Conservation (phyloP, 2,329 filamentous ascomycete species). For the Verticillium nubilum region DNA sequence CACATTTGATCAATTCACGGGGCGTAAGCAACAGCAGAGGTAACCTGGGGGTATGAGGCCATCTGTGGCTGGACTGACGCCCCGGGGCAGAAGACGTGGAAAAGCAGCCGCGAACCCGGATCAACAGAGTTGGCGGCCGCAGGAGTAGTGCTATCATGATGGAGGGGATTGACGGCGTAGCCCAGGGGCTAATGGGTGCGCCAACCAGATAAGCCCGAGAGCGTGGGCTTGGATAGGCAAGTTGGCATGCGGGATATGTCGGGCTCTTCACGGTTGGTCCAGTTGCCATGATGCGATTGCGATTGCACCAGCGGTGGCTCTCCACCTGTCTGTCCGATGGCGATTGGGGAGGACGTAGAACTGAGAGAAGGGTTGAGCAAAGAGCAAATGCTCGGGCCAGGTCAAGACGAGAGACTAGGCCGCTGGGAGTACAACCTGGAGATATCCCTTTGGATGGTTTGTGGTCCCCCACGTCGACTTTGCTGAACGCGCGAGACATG, state of each 20-base stretch:
- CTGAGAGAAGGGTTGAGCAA: too few relatives aligned
- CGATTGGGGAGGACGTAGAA: too few relatives aligned
- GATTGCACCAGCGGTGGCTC: too few relatives aligned
- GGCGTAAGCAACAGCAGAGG: too few relatives aligned
- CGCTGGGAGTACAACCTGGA: too few relatives aligned
- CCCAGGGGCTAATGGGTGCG: background rate
- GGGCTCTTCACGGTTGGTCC: background rate
- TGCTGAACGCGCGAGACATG: background rate
- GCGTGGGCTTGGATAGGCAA: background rate
- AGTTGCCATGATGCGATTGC: too few relatives aligned
- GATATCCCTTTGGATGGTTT: too few relatives aligned
- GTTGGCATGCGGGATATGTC: background rate
- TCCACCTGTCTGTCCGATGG: too few relatives aligned
- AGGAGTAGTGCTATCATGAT: background rate
- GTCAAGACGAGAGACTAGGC: background rate
- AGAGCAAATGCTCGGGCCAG: background rate
- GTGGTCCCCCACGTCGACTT: background rate
- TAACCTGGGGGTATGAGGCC: background rate
- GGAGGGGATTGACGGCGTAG: background rate
- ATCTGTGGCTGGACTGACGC: background rate
- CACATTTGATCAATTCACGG: too few relatives aligned
- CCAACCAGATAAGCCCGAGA: background rate
- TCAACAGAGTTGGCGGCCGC: background rate
- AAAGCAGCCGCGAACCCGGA: background rate
- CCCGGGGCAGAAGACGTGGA: background rate